Evolutionary conservation across 768 basidiomycete genomes (phyloP), one percentile per base, ranked within the genome.

Genomic region (Lactarius hatsudake): DNA sequence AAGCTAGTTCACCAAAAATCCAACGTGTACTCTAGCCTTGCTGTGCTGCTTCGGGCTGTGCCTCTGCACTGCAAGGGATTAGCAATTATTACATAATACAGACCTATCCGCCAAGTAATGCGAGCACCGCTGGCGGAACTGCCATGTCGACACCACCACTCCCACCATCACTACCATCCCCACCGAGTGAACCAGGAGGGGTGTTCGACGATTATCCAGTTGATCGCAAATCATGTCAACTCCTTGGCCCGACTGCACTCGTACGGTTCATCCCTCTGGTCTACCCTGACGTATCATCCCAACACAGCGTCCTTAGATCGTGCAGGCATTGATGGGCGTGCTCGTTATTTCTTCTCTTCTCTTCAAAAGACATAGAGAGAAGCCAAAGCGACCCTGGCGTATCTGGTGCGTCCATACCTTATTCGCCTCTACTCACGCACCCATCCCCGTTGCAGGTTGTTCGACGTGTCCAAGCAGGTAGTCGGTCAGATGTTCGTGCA

Each of bases 401-500:
- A 96, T 97, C 79, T 98, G 96, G 94, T 90, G 71, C 66, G 86
- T 69, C 65, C 40, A 40, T 56, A 2, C 38, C 23, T 30, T 45
- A 61, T 13, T 32, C 40, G 30, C 8, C 15, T 13, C 45, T 10
- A 36, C 36, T n/a, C 38, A 9, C 9, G 13, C 13, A 58, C 40
- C 43, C 42, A 28, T 36, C 30, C 36, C 53, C 40, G 55, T 64
- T n/a, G n/a, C 66, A 94, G 92, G 94, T 74, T 91, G n/a, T 94
- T 92, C 75, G 95, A 97, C 73, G 91, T 97, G 5, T 89, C 88
- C 2, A 97, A 97, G 76, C 96, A 98, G 80, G 79, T 97, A 62
- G 82, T 91, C 17, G 96, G 93, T 56, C 90, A 92, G 73, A 81
- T 89, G 80, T 89, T 91, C 72, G 86, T 94, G 4, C 93, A 95